phyloP scores from a whole-genome alignment of 2,329 filamentous ascomycete genomes.

The Fusarium pseudograminearum region DNA sequence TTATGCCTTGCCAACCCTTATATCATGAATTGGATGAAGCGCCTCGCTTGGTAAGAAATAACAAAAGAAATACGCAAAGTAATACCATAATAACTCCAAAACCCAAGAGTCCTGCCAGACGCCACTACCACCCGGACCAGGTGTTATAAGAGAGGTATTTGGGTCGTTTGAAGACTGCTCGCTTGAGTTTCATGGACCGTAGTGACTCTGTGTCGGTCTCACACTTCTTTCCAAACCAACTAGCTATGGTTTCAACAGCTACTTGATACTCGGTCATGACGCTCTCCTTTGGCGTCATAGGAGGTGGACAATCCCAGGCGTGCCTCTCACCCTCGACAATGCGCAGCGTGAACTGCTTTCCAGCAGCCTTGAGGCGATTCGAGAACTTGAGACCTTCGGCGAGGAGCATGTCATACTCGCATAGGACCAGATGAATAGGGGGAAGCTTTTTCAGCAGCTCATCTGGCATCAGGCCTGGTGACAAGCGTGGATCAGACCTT shows the following conservation, averaged over 20 bases:
- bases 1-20: constrained; percentile 17
- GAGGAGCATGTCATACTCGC: constrained; percentile 75
- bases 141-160: constrained; percentile 50
- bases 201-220: constrained; percentile 55
- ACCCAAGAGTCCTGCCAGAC: constrained; percentile 11
- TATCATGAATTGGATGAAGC: constrained; percentile 21
- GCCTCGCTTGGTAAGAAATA: constrained; percentile 29
- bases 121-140: constrained; percentile 48
- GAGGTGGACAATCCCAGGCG: constrained; percentile 63
- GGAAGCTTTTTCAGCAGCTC: constrained; percentile 64
- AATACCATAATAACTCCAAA: not conserved
- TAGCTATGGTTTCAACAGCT: constrained; percentile 56
- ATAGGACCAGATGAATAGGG: constrained; percentile 69
- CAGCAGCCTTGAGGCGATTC: constrained; percentile 61
- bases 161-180: constrained; percentile 50
- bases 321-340: constrained; percentile 61
- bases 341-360: constrained; percentile 55
- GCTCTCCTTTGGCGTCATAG: constrained; percentile 58
- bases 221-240: constrained; percentile 56
- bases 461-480: constrained; percentile 68
- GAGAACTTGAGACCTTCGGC: constrained; percentile 71
- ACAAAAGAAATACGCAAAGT: constrained; percentile 5
- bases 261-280: constrained; percentile 61
- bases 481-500: constrained; percentile 66
- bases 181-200: constrained; percentile 52